phyloP scores from a whole-genome alignment of 2,329 filamentous ascomycete species.

The Alternaria hordeiaustralica region DNA sequence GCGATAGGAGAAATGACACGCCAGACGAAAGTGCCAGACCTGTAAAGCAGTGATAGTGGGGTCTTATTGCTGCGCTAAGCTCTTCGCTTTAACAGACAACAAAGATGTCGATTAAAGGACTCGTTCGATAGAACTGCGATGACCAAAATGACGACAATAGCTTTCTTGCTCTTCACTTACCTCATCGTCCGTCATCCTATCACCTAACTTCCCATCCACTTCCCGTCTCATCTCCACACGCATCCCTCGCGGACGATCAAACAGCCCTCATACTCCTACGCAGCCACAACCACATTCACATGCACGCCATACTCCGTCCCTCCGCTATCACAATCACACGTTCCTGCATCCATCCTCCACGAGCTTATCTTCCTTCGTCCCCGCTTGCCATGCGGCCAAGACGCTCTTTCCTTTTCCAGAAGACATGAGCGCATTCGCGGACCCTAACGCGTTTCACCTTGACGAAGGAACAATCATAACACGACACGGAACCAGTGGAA shows the following conservation, averaged over 20 bases:
- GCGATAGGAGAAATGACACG: not conserved
- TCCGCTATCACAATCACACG: not conserved
- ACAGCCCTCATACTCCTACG: conserved; percentile 11
- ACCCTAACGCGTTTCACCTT: not conserved
- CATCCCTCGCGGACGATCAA: not conserved
- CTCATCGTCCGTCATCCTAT: not conserved
- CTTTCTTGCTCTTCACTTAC: not conserved
- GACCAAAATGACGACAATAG: not conserved
- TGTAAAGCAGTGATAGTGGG: not conserved
- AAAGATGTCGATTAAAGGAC: not conserved
- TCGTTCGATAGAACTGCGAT: not conserved
- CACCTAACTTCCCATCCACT: not conserved
- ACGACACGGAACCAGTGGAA: not conserved
- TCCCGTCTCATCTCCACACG: not conserved
- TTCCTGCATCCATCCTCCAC: not conserved
- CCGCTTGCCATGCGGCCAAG: not conserved
- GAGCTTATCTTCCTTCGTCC: not conserved
- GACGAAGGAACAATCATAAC: not conserved
- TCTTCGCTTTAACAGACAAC: not conserved
- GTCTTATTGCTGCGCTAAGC: not conserved
- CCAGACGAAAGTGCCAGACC: not conserved
- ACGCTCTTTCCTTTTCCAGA: not conserved
- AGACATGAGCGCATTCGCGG: not conserved
- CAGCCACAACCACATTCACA: conserved; percentile 1
- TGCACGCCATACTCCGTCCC: not conserved